Base-by-base conservation (phyloP, 192 early-diverging fungal genomes). In the Mycoemilia scoparia region DNA sequence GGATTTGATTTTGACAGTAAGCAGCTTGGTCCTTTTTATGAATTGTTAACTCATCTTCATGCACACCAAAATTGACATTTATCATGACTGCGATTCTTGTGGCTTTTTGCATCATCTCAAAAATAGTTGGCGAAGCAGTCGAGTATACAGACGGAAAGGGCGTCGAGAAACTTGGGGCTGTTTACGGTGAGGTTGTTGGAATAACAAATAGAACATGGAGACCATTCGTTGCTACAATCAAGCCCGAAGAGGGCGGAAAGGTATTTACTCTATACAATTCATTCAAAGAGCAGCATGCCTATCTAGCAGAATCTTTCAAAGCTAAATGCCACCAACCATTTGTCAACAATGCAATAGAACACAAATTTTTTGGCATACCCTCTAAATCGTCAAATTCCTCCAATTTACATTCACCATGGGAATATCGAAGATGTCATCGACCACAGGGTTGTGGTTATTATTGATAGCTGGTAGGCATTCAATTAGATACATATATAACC, bases 391-490 rank as follows among this genome's bases (percentile, higher is more conserved):
- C 31, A 52, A 3, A 77, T 80, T 13, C 79, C 79, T 34, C 79
- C 79, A 50, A 78, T 83, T 44, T 67, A 76, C 27, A 75, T 83
- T 14, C 71, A 75, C 32, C 67, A 83, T 25, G 51, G 59, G 16
- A 69, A 83, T 34, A 44, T 57, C 1, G 52, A 63, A 2, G 46
- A 50, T 6, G 68, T 83, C 5, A 44, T 43, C 2, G 64, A 68
- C 31, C 61, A 67, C 27, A 67, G 78, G 32, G 75, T 83, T 39
- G 75, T 80, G 22, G 77, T 83, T 9, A 57, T 67, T 3, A 73
- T 83, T 25, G 79, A 83, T 36, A 62, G 58, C 17, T 83, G 79
- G n/a, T n/a, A n/a, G n/a, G n/a, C n/a, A n/a, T n/a, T n/a, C n/a
- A n/a, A n/a, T n/a, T n/a, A 38, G 6, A 25, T 41, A 21, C 14